Evolutionary conservation across 805 yeast species (phyloP).

Genomic region (Wickerhamomyces bisporus): DNA sequence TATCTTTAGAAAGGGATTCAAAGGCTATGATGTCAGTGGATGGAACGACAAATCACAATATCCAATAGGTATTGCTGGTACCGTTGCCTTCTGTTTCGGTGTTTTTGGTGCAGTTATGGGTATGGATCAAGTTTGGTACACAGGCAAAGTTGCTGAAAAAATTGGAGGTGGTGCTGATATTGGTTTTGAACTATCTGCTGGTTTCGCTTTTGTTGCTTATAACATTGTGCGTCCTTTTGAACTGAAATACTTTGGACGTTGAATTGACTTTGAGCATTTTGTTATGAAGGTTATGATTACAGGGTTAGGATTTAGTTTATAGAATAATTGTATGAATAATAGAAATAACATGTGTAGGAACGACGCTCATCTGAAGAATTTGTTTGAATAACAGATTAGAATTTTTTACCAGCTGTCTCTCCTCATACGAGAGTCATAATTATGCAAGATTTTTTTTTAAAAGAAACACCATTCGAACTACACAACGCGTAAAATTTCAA

Average conservation of each 20-base stretch:
- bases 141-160: slow-evolving; percentile 54
- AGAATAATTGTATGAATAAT: no score
- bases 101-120: slow-evolving; percentile 83
- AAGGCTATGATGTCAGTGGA: slow-evolving; percentile 57
- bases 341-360: no score
- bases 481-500: no score
- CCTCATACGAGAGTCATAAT: no score
- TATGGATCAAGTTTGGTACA: slow-evolving; percentile 83
- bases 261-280: slow-evolving; percentile 4
- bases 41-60: slow-evolving; percentile 52
- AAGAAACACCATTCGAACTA: no score
- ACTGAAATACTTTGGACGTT: slow-evolving; percentile 54
- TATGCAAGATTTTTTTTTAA: no score
- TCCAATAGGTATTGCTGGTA: slow-evolving; percentile 78
- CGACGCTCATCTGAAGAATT: no score
- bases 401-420: no score
- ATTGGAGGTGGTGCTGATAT: slow-evolving; percentile 65
- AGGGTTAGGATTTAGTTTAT: no score
- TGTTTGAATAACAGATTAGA: no score
- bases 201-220: slow-evolving; percentile 61
- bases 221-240: slow-evolving; percentile 62
- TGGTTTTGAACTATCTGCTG: slow-evolving; percentile 75
- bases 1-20: slow-evolving; percentile 60
- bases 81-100: slow-evolving; percentile 74
- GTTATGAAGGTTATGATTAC: no score